Evolutionary conservation across 2,329 filamentous ascomycete genomes (phyloP), one percentile per base, ranked within the genome.

Genomic region (Sclerotinia sclerotiorum): DNA sequence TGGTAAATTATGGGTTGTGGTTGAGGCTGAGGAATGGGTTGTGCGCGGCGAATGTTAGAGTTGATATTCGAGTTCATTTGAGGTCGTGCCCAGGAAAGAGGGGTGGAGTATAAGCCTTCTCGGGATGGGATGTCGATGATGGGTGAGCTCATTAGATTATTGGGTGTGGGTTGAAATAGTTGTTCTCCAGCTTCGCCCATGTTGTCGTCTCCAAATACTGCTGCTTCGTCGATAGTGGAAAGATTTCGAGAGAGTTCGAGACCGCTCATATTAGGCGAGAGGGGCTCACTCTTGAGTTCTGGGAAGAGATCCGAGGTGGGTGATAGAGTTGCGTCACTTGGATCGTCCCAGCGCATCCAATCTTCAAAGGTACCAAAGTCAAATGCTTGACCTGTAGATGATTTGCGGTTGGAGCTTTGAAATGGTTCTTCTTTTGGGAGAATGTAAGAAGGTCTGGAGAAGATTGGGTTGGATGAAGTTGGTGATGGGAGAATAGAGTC

Each of bases 341-440:
- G 71, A 39, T 76, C 74, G 73, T 77, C 76, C 76, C 76, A 77
- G 51, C 70, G 71, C 72, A 76, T 75, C 74, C 74, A 77, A 66
- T 76, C 74, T 48, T 77, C 76, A 27, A 74, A 77, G 6, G 74
- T 72, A 19, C 73, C 73, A 42, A 74, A 74, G 70, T 76, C 69
- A 54, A 73, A 72, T 13, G 69, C 68, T 67, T 73, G 68, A 24
- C 74, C 71, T 13, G 65, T 63, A 27, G 65, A 67, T 52, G 72
- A 62, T 62, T 74, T 75, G 29, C 71, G 62, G 7, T 68, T 65
- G 19, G 48, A 61, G 55, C 65, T 56, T 63, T 32, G 65, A 24
- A 62, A 48, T 21, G 65, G 24, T 13, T 68, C 65, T 24, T 70
- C 69, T 60, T 73, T 72, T 17, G 73, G 71, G n/a, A 75, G 55